phyloP scores from a whole-genome alignment of 73 alveolate species.

The Paramecium bursaria region DNA sequence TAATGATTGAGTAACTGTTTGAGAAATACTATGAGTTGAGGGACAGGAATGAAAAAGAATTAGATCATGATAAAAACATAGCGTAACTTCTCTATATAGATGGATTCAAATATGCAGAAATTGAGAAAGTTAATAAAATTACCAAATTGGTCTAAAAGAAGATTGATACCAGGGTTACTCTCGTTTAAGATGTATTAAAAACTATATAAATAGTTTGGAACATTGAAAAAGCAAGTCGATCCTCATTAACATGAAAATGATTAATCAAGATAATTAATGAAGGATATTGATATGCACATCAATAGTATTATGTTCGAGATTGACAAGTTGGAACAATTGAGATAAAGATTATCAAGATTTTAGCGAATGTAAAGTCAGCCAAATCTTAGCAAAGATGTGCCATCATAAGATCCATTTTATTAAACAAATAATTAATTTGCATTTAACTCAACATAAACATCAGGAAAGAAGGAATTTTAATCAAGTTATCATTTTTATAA shows the following conservation, averaged over 20 bases:
- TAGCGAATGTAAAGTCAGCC: constrained; percentile 35
- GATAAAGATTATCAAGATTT: constrained; percentile 19
- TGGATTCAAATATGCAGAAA: constrained; percentile 40
- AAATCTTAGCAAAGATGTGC: not conserved
- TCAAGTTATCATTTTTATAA: constrained; percentile 51
- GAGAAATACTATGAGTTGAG: constrained; percentile 42
- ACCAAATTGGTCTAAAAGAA: constrained; percentile 26
- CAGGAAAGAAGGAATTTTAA: constrained; percentile 10
- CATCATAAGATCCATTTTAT: not conserved
- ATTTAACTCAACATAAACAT: not conserved
- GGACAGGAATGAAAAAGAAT: constrained; percentile 24
- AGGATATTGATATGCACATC: constrained; percentile 58
- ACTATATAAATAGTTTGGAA: constrained; percentile 15
- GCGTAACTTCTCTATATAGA: constrained; percentile 38
- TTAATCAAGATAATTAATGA: not conserved
- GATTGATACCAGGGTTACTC: constrained; percentile 14
- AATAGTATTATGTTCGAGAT: constrained; percentile 46
- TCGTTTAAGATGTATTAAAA: constrained; percentile 54
- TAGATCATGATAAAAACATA: constrained; percentile 38
- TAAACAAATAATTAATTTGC: not conserved
- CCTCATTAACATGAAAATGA: not conserved
- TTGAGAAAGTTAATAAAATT: constrained; percentile 45
- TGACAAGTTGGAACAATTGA: constrained; percentile 39
- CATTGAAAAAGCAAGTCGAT: constrained; percentile 15
- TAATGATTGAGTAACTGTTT: constrained; percentile 64